Evolutionary conservation across 2,329 filamentous ascomycete genomes (phyloP), one percentile per base, ranked within the genome.

Genomic region (Periconia macrospinosa): DNA sequence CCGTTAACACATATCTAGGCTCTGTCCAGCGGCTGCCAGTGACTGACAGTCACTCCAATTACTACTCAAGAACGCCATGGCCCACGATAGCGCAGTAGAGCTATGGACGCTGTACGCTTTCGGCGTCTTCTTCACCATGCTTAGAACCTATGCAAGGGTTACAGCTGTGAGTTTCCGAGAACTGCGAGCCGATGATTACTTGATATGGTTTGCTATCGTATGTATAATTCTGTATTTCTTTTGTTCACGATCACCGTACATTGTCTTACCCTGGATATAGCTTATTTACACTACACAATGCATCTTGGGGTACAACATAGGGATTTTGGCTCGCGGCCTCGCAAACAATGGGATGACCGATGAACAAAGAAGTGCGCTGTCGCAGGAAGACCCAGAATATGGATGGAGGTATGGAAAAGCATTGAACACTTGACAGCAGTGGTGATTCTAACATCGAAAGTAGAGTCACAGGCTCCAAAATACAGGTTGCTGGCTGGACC

Each of bases 401-500:
- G 35, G 18, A 19, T 50, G 19, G 35, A 55, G 55, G 52, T 56
- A 49, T 14, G 44, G 49, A 9, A 23, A 11, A 41, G 40, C n/a
- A n/a, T n/a, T n/a, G n/a, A n/a, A n/a, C n/a, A 41, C 27, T 11
- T 10, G 15, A 7, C 11, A 9, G 14, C 7, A 15, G 45, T 40
- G 6, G 7, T 9, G 33, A 48, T 23, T 33, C 8, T 33, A 7
- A 8, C 30, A 33, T 33, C 30, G 13, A 33, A 33, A 13, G 8
- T 33, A 2, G 57, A 69, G 72, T 84, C 0, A 66, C 77, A 2
- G 84, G 83, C 0, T 83, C 78, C 18, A 80, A 83, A 60, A 78
- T 80, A 2, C 79, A 82, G 53, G 66, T 85, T 1, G 70, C 79
- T 1, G 81, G 82, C 1, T 86, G 82, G 82, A 78, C 78, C 6